Evolutionary conservation across 2,329 filamentous ascomycete species (phyloP), one percentile per base, ranked within the genome.

Genomic region (Eurotiales sp.): DNA sequence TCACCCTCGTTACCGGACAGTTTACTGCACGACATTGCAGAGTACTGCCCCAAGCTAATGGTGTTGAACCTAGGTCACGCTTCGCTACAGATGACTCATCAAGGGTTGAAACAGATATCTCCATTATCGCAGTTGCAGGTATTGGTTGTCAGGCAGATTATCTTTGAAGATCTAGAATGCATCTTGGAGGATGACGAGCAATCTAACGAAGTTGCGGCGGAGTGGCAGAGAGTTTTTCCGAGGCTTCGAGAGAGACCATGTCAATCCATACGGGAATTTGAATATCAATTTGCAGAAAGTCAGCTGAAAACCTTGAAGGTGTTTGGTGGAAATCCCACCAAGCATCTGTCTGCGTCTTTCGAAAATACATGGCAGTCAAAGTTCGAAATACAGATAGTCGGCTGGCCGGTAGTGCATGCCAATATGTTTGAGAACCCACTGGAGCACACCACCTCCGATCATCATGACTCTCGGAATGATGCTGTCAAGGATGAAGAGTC

Each of bases 191-290:
- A 23, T 11, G 1, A 32, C 17, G 25, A n/a, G n/a, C 15, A 11
- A 30, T n/a, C 41, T 17, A 12, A 12, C n/a, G 14, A 8, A 11
- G 4, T 48, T 41, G 23, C 12, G 15, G 30, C 14, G 36, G 46
- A 40, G 22, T 48, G 46, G 46, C 36, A 21, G 15, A 41, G 36
- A 25, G 25, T 48, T 30, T 48, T 48, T 17, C 36, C 25, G 32
- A 48, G 36, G 15, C 46, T 48, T 19, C 19, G 25, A n/a, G 25
- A 17, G 23, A 41, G 39, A 15, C 34, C 32, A 19, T 47, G 34
- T 47, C 23, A n/a, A n/a, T n/a, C n/a, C n/a, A n/a, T n/a, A n/a
- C n/a, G n/a, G n/a, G n/a, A n/a, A n/a, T n/a, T n/a, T n/a, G n/a
- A n/a, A n/a, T n/a, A n/a, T n/a, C n/a, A n/a, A n/a, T n/a, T n/a